Percentiles rank a stretch among this genome's conserved stretches.
phyloP scores from a whole-genome alignment of 306 rosid genomes.

The Ziziphus jujuba region DNA sequence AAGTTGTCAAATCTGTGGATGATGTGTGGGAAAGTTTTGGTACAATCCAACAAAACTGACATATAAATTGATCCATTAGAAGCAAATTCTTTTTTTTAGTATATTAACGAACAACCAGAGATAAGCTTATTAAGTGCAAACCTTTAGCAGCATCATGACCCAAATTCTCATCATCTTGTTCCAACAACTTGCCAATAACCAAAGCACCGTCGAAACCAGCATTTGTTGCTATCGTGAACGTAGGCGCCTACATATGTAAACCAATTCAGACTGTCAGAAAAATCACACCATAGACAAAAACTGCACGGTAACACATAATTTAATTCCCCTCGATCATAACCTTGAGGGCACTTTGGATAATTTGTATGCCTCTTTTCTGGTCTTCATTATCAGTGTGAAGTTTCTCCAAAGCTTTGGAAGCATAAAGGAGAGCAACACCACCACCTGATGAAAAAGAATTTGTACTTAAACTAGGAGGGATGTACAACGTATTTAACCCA shows the following conservation, averaged over 20 bases:
- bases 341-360: constrained; percentile 85
- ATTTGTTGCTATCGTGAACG: constrained; percentile 67
- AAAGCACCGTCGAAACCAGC: constrained; percentile 87
- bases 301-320: constrained; percentile 3
- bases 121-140: constrained; percentile 23
- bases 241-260: constrained; percentile 61
- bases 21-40: too few relatives aligned
- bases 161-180: constrained; percentile 62
- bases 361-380: constrained; percentile 81
- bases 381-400: constrained; percentile 68
- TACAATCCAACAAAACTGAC: too few relatives aligned
- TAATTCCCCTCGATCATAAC: constrained; percentile 44
- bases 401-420: constrained; percentile 66
- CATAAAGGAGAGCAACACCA: constrained; percentile 93
- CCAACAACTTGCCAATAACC: constrained; percentile 77
- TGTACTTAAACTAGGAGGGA: constrained; percentile 5
- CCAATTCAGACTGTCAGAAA: constrained; percentile 29
- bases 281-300: constrained; percentile 22
- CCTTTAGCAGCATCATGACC: constrained; percentile 91
- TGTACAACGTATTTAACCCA: neutral
- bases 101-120: neutral
- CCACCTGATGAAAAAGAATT: constrained; percentile 60
- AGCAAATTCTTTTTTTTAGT: too few relatives aligned
- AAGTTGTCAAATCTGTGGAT: too few relatives aligned
- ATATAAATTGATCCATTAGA: too few relatives aligned